Conservation (phyloP, 2,329 filamentous ascomycete genomes). For the Pleurostoma richardsiae region DNA sequence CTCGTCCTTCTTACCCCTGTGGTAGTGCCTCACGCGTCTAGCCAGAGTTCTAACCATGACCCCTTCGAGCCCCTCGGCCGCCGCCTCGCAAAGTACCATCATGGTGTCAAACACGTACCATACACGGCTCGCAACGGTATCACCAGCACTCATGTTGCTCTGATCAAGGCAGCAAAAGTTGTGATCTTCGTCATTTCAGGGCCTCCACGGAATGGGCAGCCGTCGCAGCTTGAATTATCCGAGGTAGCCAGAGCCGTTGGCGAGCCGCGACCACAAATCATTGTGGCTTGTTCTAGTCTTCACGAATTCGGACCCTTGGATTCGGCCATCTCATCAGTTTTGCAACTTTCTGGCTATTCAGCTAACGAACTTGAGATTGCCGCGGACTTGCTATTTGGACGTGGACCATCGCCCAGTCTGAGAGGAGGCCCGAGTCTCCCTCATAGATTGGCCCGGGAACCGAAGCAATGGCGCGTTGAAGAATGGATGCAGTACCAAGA, state of each 20-base stretch:
- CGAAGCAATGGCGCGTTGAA: conserved; percentile 34
- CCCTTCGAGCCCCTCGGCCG: conserved; percentile 69
- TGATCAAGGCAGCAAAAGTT: conserved; percentile 54
- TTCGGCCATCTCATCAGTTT: conserved; percentile 43
- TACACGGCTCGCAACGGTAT: conserved; percentile 62
- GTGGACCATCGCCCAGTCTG: conserved; percentile 5
- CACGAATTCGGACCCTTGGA: conserved; percentile 31
- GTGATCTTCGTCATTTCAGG: conserved; percentile 58
- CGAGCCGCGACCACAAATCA: conserved; percentile 43
- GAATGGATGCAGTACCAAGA: conserved; percentile 33
- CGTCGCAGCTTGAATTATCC: conserved; percentile 47
- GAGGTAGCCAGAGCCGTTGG: conserved; percentile 36
- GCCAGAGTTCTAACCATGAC: conserved; percentile 35
- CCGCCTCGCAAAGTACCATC: conserved; percentile 54
- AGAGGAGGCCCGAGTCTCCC: conserved; percentile 15
- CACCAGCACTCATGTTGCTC: conserved; percentile 57
- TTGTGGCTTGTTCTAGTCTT: conserved; percentile 46
- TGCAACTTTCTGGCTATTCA: conserved; percentile 44
- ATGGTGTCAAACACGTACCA: conserved; percentile 64
- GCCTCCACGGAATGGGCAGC: conserved; percentile 37
- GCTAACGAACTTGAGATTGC: conserved; percentile 40
- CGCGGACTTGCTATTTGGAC: conserved; percentile 45
- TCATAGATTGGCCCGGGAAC: conserved; percentile 20
- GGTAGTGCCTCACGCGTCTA: conserved; percentile 38
- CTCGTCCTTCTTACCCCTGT: conserved; percentile 59